phyloP scores from a whole-genome alignment of 176 grass and related monocot species.

The Carex pumila region DNA sequence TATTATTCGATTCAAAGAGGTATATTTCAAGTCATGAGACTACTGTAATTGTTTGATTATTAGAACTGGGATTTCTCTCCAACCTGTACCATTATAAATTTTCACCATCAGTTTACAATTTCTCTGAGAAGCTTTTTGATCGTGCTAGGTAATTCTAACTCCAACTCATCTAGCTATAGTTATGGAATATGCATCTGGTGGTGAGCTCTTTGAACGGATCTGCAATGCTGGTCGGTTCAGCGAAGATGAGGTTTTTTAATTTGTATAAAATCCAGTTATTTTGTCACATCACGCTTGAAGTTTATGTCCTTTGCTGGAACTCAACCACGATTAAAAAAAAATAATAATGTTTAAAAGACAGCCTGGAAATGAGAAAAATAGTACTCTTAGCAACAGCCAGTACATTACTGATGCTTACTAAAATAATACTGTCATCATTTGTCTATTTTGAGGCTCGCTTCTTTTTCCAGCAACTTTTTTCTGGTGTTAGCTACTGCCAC shows the following conservation, averaged over 20 bases:
- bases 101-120: neutral
- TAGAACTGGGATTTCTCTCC: neutral
- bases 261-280: neutral
- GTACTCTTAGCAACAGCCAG: neutral
- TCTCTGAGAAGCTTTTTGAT: neutral
- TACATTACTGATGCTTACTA: neutral
- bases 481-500: conserved; percentile 95
- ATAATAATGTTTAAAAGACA: neutral
- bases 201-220: conserved; percentile 92
- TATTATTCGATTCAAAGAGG: conserved; percentile 99
- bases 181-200: conserved; percentile 98
- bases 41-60: neutral
- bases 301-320: neutral
- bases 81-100: neutral
- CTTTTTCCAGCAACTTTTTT: conserved; percentile 98
- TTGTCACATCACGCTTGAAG: neutral
- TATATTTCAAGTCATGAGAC: conserved; percentile 22
- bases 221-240: conserved; percentile 86
- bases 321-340: neutral
- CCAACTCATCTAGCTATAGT: conserved; percentile 99
- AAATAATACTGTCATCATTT: neutral
- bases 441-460: conserved; percentile 65
- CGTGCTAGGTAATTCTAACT: conserved; percentile 84
- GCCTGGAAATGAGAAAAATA: neutral
- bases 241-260: conserved; percentile 77